Base-by-base conservation (phyloP, 2,329 filamentous ascomycete genomes). In the Pyrenochaeta sp. region DNA sequence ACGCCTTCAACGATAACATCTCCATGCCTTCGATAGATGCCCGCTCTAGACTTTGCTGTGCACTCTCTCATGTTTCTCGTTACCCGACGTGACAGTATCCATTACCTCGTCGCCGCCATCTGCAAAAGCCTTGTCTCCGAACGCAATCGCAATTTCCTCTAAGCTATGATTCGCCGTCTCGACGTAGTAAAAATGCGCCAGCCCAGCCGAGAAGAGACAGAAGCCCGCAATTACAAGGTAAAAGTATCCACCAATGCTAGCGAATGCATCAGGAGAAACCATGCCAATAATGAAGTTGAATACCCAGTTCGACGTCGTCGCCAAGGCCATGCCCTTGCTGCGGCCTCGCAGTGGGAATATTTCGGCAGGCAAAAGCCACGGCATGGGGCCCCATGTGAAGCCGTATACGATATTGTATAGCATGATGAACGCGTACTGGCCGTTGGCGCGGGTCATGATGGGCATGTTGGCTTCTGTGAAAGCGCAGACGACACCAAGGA, bases 221-320 rank as follows among this genome's bases (percentile, higher is more conserved):
- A 43, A 80, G 1, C 76, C 75, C 5, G 76, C 79, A 51, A 81
- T 80, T 28, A 81, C 65, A 1, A 80, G 56, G 55, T 81, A 81
- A 56, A 77, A 80, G 61, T 80, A 80, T 3, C 78, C 78, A n/a
- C 73, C 68, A 19, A 81, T 80, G 0, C 77, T 75, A 2, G 73
- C 68, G 54, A 81, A 81, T 12, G 79, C 78, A 50, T 79, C 77
- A 0, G 79, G 78, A 0, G 79, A 78, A 5, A 78, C 76, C 78
- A 81, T 80, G 34, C 73, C 73, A 30, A 76, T 77, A 50, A 76
- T 72, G 62, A 78, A 78, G 52, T 78, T 77, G 61, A 74, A 73
- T 9, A 72, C 62, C 78, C 78, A 80, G 49, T 79, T 80, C 40
- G 68, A 73, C 9, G 68, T 76, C 0, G 77, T 79, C 9, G 77